Conservation (phyloP, 1,139 yeast species). For the Taphrina communis region DNA sequence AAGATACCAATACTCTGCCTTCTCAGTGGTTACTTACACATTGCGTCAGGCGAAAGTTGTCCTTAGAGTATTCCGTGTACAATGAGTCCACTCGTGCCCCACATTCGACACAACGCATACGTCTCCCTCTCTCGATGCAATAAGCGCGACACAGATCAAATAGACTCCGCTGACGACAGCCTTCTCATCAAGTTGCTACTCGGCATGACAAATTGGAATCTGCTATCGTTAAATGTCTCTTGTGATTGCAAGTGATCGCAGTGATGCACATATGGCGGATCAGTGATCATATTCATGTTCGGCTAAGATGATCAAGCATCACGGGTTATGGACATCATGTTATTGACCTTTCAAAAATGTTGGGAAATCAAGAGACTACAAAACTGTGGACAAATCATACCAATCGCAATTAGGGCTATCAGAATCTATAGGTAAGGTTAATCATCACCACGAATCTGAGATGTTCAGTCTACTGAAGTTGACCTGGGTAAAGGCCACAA, state of each 20-base stretch:
- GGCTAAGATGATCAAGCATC: not conserved
- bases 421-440: not conserved
- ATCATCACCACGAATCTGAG: not conserved
- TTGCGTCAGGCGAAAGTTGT: conserved; percentile 78
- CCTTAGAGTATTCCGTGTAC: conserved; percentile 74
- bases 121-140: not conserved
- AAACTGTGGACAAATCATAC: not conserved
- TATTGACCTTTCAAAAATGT: no score
- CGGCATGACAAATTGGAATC: no score
- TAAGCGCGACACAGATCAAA: no score
- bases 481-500: not conserved
- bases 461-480: not conserved
- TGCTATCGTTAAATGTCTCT: no score
- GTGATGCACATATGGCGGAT: not conserved
- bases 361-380: not conserved
- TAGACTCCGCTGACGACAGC: no score
- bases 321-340: not conserved
- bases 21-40: conserved; percentile 54
- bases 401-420: conserved; percentile 14
- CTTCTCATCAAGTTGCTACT: no score
- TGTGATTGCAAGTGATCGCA: not conserved
- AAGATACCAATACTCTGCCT: no score
- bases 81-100: conserved; percentile 67
- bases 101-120: conserved; percentile 91
- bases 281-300: not conserved